phyloP scores from a whole-genome alignment of 1,139 yeast genomes.

The Debaryomyces subglobosus region DNA sequence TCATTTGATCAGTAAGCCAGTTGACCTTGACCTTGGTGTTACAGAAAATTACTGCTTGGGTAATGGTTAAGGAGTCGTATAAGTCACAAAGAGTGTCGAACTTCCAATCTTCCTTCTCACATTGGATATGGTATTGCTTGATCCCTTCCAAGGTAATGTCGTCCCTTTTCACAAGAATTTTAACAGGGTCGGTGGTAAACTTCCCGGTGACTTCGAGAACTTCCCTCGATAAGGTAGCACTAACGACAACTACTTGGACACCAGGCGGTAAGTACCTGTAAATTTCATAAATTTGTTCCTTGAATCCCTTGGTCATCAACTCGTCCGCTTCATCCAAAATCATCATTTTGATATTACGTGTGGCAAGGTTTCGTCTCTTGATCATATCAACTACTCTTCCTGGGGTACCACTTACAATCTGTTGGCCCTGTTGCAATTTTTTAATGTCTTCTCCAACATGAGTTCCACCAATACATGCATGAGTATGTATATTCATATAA shows the following conservation, averaged over 20 bases:
- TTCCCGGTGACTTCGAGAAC: constrained; percentile 84
- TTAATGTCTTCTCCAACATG: constrained; percentile 80
- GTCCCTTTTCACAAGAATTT: constrained; percentile 87
- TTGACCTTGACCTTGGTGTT: constrained; percentile 91
- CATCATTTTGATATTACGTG: constrained; percentile 78
- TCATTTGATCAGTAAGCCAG: constrained; percentile 82
- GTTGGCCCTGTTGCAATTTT: constrained; percentile 75
- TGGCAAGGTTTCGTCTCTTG: constrained; percentile 67
- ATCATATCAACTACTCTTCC: constrained; percentile 91
- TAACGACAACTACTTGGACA: constrained; percentile 89
- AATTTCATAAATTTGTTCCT: constrained; percentile 89
- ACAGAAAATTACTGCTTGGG: constrained; percentile 96
- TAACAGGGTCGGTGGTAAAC: constrained; percentile 89
- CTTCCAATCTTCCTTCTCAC: constrained; percentile 94
- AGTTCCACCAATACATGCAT: constrained; percentile 94
- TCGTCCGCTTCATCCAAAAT: constrained; percentile 96
- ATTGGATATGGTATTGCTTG: constrained; percentile 82
- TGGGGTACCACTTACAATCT: constrained; percentile 96
- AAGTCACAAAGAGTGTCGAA: constrained; percentile 91
- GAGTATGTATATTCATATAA: constrained; percentile 79
- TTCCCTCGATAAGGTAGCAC: constrained; percentile 88
- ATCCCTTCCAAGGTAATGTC: constrained; percentile 89
- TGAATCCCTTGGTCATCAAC: constrained; percentile 84
- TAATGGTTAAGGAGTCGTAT: constrained; percentile 90
- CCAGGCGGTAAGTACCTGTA: constrained; percentile 78